phyloP scores from a whole-genome alignment of 495 filamentous ascomycete genomes.

The Trichoderma reesei region DNA sequence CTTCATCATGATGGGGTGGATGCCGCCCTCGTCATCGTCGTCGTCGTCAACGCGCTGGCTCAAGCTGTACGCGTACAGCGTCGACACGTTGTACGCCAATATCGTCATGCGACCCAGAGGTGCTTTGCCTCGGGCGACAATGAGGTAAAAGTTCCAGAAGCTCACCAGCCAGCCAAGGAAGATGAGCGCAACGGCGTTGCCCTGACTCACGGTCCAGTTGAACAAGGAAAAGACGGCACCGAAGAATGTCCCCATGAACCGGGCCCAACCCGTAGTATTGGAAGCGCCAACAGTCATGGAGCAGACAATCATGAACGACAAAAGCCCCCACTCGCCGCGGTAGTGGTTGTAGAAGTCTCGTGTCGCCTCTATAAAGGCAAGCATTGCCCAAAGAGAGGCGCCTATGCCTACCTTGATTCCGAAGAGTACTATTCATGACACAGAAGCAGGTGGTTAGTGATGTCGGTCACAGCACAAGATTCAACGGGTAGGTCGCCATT shows the following conservation, averaged over 20 bases:
- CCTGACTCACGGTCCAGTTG: constrained; percentile 64
- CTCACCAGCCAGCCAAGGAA: constrained; percentile 73
- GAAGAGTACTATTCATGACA: constrained; percentile 40
- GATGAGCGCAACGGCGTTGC: constrained; percentile 65
- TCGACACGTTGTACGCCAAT: constrained; percentile 94
- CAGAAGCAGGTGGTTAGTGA: neutral
- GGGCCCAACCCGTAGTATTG: constrained; percentile 82
- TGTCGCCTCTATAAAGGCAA: constrained; percentile 70
- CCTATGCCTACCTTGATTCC: constrained; percentile 88
- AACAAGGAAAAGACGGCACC: constrained; percentile 69
- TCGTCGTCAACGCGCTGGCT: constrained; percentile 69
- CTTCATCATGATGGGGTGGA: constrained; percentile 70
- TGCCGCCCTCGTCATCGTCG: constrained; percentile 76
- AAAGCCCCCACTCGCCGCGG: constrained; percentile 91
- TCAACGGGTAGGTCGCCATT: too few species aligned
- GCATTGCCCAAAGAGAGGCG: constrained; percentile 75
- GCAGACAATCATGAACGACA: constrained; percentile 98
- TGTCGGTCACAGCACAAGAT: too few species aligned
- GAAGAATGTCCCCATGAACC: constrained; percentile 77
- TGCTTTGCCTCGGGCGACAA: constrained; percentile 71
- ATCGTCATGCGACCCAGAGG: constrained; percentile 88
- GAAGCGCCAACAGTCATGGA: constrained; percentile 94
- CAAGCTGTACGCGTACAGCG: constrained; percentile 86
- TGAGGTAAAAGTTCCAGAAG: constrained; percentile 79
- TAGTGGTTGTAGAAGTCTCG: constrained; percentile 75